Conservation (phyloP, 306 rosid genomes). For the Cyclanthera cordifolia region DNA sequence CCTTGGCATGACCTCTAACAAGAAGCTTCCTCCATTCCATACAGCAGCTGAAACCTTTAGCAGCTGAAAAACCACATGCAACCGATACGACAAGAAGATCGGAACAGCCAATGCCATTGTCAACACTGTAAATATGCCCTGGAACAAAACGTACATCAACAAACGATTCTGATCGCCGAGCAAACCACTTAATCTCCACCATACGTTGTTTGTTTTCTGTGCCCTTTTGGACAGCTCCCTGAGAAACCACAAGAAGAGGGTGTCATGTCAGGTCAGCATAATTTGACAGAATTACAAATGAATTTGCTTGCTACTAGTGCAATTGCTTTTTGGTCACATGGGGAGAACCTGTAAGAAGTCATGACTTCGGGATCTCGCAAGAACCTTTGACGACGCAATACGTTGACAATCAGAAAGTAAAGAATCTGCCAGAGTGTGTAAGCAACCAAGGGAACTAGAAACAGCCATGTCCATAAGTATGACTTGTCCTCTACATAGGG, state of each 20-base stretch:
- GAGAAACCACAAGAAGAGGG: slow-evolving; percentile 8
- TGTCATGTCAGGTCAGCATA: background rate
- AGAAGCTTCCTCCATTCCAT: slow-evolving; percentile 92
- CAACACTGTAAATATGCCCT: slow-evolving; percentile 69
- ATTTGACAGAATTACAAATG: background rate
- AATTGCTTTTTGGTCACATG: background rate
- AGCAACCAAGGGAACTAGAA: slow-evolving; percentile 64
- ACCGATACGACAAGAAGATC: slow-evolving; percentile 64
- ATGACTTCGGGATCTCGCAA: slow-evolving; percentile 87
- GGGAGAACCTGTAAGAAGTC: slow-evolving; percentile 72
- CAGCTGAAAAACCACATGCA: slow-evolving; percentile 59
- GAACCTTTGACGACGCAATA: slow-evolving; percentile 70
- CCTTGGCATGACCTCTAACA: slow-evolving; percentile 90
- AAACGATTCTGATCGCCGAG: slow-evolving; percentile 86
- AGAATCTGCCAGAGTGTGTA: slow-evolving; percentile 79
- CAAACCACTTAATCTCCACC: slow-evolving; percentile 85
- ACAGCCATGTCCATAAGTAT: slow-evolving; percentile 72
- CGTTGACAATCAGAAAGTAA: slow-evolving; percentile 75
- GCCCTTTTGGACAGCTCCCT: slow-evolving; percentile 93
- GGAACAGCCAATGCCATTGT: slow-evolving; percentile 92
- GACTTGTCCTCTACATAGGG: slow-evolving; percentile 68
- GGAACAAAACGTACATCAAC: slow-evolving; percentile 63
- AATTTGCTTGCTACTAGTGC: background rate
- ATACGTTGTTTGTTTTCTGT: slow-evolving; percentile 71
- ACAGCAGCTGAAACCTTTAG: slow-evolving; percentile 77